Evolutionary conservation across 192 early-diverging fungal species (phyloP), one percentile per base, ranked within the genome.

Genomic region (Coemansia sp.): DNA sequence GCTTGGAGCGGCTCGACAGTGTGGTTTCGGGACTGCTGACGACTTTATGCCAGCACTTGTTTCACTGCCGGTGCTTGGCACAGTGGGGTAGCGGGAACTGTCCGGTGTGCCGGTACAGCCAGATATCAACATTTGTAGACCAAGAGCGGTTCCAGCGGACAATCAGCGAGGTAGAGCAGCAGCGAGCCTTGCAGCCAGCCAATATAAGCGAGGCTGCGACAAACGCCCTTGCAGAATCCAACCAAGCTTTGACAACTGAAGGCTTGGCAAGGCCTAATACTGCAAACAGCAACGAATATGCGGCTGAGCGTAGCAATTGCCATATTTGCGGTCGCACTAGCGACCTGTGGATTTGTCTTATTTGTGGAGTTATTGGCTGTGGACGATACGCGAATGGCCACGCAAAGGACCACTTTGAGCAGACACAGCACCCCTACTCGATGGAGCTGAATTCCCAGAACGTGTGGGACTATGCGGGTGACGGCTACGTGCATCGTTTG

Each of bases 401-500:
- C 61, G 96, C 96, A 0, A 88, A 91, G 44, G 75, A 79, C 30
- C 96, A 99, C 63, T 99, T 90, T 62, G 76, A 68, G 41, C 83
- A 84, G 30, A 94, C 93, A 4, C 65, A 79, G 21, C 96, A 99
- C 63, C 69, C 91, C 5, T 99, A 94, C 67, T 82, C 93, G 14
- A 68, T 99, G 57, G 95, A 99, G 62, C 78, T 97, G 11, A 92
- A 91, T 47, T 97, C 92, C 11, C 96, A 99, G 72, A 70, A 92
- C 2, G 95, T 99, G 41, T 99, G 96, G 96, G 96, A 99, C 66
- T 99, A 99, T 75, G 88, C 84, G 1, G 91, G 95, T 5, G 96
- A 99, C 64, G 95, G 92, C 2, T 91, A 97, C 62, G 94, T 99
- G 8, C 96, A 99, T 68, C 85, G 95, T 5, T 53, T 97, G 61